These are phyloP conservation scores for Trypanosoma rangeli DNA, from an alignment of 208 protist species.

Conservation along the genomic window DNA sequence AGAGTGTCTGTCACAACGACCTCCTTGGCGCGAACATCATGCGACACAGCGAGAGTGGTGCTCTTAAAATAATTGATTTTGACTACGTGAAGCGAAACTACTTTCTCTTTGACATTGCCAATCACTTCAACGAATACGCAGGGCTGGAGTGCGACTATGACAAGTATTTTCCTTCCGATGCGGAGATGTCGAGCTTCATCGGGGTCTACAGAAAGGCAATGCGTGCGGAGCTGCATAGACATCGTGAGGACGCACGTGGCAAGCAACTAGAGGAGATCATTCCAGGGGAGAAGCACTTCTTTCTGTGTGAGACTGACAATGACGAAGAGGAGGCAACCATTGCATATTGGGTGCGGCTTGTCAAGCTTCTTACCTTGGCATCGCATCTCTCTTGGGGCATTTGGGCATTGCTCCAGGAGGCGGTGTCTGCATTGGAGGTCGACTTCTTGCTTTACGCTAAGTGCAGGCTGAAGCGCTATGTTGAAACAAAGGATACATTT, in stretches of 20 bases:
- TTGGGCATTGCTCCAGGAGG: constrained; percentile 89
- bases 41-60: constrained; percentile 46
- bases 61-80: constrained; percentile 92
- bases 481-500: constrained; percentile 60
- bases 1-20: constrained; percentile 91
- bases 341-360: constrained; percentile 44
- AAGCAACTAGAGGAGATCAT: constrained; percentile 40
- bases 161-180: constrained; percentile 73
- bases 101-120: constrained; percentile 88
- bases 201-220: constrained; percentile 65
- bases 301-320: constrained; percentile 23
- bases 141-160: constrained; percentile 89
- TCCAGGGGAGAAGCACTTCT: constrained; percentile 51
- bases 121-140: constrained; percentile 93
- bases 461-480: constrained; percentile 61
- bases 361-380: constrained; percentile 78
- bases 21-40: constrained; percentile 92
- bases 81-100: constrained; percentile 91
- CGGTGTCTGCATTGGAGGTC: constrained; percentile 82
- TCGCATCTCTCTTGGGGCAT: constrained; percentile 85
- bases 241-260: constrained; percentile 17
- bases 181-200: constrained; percentile 75
- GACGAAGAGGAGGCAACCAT: constrained; percentile 36
- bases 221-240: constrained; percentile 45
- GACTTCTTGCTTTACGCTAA: constrained; percentile 86